A percentile compares a stretch with the other conserved stretches of the same genome.
Evolutionary conservation across 2,329 filamentous ascomycete genomes (phyloP).

Genomic region (Simplicillium sp.): DNA sequence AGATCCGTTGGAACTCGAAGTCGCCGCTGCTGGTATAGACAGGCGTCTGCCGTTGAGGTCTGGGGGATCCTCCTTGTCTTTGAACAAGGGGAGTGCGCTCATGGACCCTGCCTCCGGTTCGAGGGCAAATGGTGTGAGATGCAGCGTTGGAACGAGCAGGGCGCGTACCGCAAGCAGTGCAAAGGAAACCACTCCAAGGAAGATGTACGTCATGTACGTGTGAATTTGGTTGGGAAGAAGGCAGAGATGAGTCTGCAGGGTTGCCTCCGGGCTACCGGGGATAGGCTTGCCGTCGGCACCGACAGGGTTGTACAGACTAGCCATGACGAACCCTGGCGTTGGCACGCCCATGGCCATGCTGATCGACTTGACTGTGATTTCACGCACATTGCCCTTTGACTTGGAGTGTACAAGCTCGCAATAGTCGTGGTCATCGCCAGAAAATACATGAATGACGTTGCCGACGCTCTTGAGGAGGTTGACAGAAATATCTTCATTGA

Average conservation of each 20-base stretch:
- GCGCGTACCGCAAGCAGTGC: slow-evolving; percentile 42
- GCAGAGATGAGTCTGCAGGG: slow-evolving; percentile 82
- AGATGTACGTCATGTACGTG: slow-evolving; percentile 72
- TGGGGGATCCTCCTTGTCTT: slow-evolving; percentile 41
- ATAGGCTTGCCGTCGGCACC: slow-evolving; percentile 46
- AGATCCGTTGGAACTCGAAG: slow-evolving; percentile 15
- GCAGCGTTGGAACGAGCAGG: slow-evolving; percentile 45
- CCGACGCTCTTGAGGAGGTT: slow-evolving; percentile 70
- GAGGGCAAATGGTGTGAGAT: slow-evolving; percentile 43
- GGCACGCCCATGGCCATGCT: slow-evolving; percentile 96
- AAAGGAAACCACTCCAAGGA: slow-evolving; percentile 46
- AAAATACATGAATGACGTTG: slow-evolving; percentile 79
- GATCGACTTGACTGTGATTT: slow-evolving; percentile 92
- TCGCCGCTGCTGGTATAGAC: slow-evolving; percentile 11
- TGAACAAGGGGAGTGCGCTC: slow-evolving; percentile 36
- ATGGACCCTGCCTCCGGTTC: slow-evolving; percentile 23
- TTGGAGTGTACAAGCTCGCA: slow-evolving; percentile 77
- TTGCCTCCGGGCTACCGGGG: slow-evolving; percentile 35
- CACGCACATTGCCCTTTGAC: slow-evolving; percentile 54
- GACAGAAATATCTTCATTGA: slow-evolving; percentile 66
- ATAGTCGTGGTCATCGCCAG: slow-evolving; percentile 96
- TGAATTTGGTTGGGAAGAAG: slow-evolving; percentile 80
- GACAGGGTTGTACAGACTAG: slow-evolving; percentile 88
- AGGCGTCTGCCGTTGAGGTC: slow-evolving; percentile 13
- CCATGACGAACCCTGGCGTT: slow-evolving; percentile 75